Base-by-base conservation (phyloP, 768 basidiomycete species). In the Russula compacta region DNA sequence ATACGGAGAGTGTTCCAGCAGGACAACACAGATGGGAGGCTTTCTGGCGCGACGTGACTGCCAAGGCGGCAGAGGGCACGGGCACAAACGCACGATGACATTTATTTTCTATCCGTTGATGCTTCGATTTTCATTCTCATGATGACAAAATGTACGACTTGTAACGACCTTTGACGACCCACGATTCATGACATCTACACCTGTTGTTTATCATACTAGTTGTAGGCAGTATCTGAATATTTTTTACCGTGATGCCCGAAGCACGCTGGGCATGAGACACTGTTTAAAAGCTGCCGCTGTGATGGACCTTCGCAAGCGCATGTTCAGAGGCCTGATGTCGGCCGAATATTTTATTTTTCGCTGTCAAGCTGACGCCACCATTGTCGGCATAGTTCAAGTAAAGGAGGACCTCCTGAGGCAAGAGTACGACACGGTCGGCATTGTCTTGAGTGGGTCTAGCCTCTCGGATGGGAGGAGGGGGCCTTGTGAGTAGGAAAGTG, bases 1-100 rank as follows among this genome's bases (percentile, higher is more conserved):
- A 48, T 21, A 32, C 19, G 43, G 57, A 48, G 19, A 48, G 19
- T n/a, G 43, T 11, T 39, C n/a, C 7, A 40, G 51, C n/a, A 4
- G 42, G 51, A 50, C 42, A 61, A n/a, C 60, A 53, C 19, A 50
- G 63, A 47, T 64, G 63, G 63, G 63, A 58, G 44, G 29, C 36
- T 2, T 64, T 64, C 46, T 64, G 63, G 63, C 63, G 17, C 11
- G 63, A 63, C 33, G 63, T 64, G n/a, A 62, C 60, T 17, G 36
- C 38, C 12, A 64, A 64, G 35, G 56, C 38, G 1, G 51, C 61
- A 15, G 51, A 64, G 39, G 44, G 33, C 50, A 10, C 43, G 39
- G 44, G 33, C 50, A 10, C 43, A 5, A 48, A 61, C 15, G 4
- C n/a, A 21, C 56, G 51, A 32, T 60, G 53, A 56, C 47, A 61